Evolutionary conservation across 768 basidiomycete genomes (phyloP).

Genomic region (Rhodotorula babjevae): DNA sequence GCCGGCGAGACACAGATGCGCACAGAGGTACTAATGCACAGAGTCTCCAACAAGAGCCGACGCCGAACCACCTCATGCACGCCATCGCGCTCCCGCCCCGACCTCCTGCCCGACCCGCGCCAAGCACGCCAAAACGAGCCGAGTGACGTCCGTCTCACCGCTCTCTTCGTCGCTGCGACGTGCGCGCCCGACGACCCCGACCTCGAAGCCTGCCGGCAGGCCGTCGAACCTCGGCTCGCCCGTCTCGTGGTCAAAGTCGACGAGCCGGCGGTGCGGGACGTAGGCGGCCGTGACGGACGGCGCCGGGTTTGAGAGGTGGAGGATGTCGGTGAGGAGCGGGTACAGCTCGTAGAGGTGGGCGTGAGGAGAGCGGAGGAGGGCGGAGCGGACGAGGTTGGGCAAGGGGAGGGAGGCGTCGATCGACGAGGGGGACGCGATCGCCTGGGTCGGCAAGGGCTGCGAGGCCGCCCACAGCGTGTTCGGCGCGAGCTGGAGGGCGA

Average conservation of each 20-base stretch:
- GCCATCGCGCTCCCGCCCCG: background rate
- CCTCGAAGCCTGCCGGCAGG: slow-evolving; percentile 17
- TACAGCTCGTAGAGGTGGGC: slow-evolving; percentile 90
- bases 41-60: no score
- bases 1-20: no score
- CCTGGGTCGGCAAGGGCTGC: slow-evolving; percentile 59
- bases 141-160: background rate
- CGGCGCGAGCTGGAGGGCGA: slow-evolving; percentile 65
- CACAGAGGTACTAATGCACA: no score
- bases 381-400: slow-evolving; percentile 61
- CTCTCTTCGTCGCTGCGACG: background rate
- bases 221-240: slow-evolving; percentile 6
- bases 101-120: slow-evolving; percentile 5
- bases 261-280: slow-evolving; percentile 6
- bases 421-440: slow-evolving; percentile 39
- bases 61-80: no score
- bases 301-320: slow-evolving; percentile 1
- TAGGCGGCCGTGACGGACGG: slow-evolving; percentile 11
- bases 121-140: slow-evolving; percentile 1
- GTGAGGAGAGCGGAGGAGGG: slow-evolving; percentile 66
- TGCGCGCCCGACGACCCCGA: background rate
- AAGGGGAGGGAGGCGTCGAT: slow-evolving; percentile 54
- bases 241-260: background rate
- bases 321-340: slow-evolving; percentile 48
- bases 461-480: slow-evolving; percentile 72